Percentiles rank a stretch among this genome's conserved stretches.
These are phyloP conservation scores for Suillus occidentalis DNA, from an alignment of 768 basidiomycete species.

Conservation along the genomic window DNA sequence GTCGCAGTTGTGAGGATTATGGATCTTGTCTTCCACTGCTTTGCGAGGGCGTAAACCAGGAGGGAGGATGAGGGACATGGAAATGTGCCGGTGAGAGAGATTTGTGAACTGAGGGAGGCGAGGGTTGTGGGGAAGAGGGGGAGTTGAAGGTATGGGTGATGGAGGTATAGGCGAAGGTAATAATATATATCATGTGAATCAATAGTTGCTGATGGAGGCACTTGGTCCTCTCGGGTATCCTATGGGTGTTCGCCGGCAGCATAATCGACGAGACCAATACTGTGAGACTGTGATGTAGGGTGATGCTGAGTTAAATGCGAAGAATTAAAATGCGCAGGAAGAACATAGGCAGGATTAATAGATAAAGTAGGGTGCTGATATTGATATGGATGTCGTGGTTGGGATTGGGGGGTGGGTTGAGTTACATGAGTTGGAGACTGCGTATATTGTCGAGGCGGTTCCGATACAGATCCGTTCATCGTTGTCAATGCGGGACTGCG, in stretches of 20 bases:
- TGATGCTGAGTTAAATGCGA: slow-evolving; percentile 23
- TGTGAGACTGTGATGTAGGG: slow-evolving; percentile 44
- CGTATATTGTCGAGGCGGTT: slow-evolving; percentile 46
- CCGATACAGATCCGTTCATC: slow-evolving; percentile 49
- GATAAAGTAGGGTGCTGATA: slow-evolving; percentile 42
- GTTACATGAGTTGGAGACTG: slow-evolving; percentile 41
- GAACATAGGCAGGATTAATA: slow-evolving; percentile 43
- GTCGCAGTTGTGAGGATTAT: slow-evolving; percentile 52
- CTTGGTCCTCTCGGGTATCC: slow-evolving; percentile 43
- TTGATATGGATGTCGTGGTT: slow-evolving; percentile 40
- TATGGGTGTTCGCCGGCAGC: background rate
- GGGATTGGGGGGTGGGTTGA: slow-evolving; percentile 32
- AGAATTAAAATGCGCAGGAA: slow-evolving; percentile 37
- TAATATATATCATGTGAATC: slow-evolving; percentile 20
- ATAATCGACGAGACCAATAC: slow-evolving; percentile 53
- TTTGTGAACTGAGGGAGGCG: slow-evolving; percentile 50
- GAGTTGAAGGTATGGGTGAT: slow-evolving; percentile 23
- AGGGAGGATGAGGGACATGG: slow-evolving; percentile 66
- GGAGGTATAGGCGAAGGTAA: slow-evolving; percentile 12
- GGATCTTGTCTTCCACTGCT: slow-evolving; percentile 68
- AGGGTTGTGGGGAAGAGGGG: slow-evolving; percentile 67
- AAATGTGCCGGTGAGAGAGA: slow-evolving; percentile 51
- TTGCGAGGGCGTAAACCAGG: slow-evolving; percentile 70
- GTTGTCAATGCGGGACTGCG: slow-evolving; percentile 58
- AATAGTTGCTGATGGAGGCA: slow-evolving; percentile 21